Conservation (phyloP, 2,329 filamentous ascomycete genomes). For the Leptographium flavum region DNA sequence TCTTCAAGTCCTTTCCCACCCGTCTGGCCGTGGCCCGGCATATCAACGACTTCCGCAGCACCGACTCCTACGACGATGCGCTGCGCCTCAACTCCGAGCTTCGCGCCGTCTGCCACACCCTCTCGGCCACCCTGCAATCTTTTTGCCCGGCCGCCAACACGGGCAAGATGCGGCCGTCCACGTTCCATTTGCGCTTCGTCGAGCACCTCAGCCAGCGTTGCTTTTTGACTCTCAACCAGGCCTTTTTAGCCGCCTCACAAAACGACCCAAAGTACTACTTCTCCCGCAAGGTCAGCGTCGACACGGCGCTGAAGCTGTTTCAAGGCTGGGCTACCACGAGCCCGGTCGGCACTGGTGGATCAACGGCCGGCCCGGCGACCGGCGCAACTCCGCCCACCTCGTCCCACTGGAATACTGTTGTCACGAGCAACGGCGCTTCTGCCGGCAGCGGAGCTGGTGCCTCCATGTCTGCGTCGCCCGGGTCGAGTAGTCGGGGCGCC, state of each 20-base stretch:
- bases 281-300: conserved; percentile 34
- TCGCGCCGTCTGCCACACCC: conserved; percentile 21
- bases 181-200: conserved; percentile 27
- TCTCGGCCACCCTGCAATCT: conserved; percentile 18
- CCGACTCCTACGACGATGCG: conserved; percentile 31
- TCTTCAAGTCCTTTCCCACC: conserved; percentile 27
- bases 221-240: conserved; percentile 39
- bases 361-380: neutral
- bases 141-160: conserved; percentile 10
- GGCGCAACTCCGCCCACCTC: neutral
- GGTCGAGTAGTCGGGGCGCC: neutral
- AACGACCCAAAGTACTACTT: conserved; percentile 35
- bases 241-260: conserved; percentile 28
- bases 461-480: neutral
- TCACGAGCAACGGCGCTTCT: neutral
- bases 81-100: conserved; percentile 31
- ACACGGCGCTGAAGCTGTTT: conserved; percentile 21
- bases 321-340: conserved; percentile 11
- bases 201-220: conserved; percentile 31
- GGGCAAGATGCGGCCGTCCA: conserved; percentile 10
- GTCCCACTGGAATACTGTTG: neutral
- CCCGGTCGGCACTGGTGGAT: neutral
- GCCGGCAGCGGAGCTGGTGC: neutral
- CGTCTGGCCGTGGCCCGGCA: conserved; percentile 29
- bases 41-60: conserved; percentile 30